Evolutionary conservation across 495 filamentous ascomycete genomes (phyloP), one percentile per base, ranked within the genome.

Genomic region (Aspergillus egyptiacus): DNA sequence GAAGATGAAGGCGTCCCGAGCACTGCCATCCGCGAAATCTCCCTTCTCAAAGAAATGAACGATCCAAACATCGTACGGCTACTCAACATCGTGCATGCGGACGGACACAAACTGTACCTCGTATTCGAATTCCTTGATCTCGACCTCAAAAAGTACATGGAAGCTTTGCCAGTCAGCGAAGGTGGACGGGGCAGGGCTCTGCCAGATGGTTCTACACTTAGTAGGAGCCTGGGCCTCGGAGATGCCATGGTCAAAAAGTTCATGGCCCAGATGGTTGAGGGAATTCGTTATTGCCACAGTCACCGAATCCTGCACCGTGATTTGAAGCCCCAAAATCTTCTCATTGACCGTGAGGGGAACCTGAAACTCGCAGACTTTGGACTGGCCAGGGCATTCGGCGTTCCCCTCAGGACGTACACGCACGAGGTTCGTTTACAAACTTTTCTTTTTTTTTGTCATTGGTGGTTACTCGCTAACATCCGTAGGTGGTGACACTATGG

Each of bases 141-240:
- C 32, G 91, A 96, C 57, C 70, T 96, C 38, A 96, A 98, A 75
- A 96, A 95, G 67, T 97, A 96, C 73, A 97, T 98, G 94, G 93
- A 98, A 70, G 83, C 91, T 32, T 80, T 99, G 37, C 93, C 93
- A 6, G 80, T 93, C 36, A 86, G 81, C 56, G 87, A 96, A 61
- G 91, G 91, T 54, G 91, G 90, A 20, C 79, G 90, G 35, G 91
- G 89, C 49, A 94, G 90, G 71, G 78, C 90, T 24, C 72, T 96
- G 17, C 89, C 90, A 6, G 87, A 95, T 55, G 88, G 88, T 14
- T 77, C 83, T 17, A 77, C 77, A 22, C 64, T 77, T n/a, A 78
- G 79, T 54, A 67, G 86, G 33, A 76, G 77, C 56, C 69, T 95
- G 58, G 94, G 94, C 8, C 72, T 99, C 23, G 93, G 91, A 28